phyloP scores from a whole-genome alignment of 352 stramenopile species.

The Blastocystis sp. region DNA sequence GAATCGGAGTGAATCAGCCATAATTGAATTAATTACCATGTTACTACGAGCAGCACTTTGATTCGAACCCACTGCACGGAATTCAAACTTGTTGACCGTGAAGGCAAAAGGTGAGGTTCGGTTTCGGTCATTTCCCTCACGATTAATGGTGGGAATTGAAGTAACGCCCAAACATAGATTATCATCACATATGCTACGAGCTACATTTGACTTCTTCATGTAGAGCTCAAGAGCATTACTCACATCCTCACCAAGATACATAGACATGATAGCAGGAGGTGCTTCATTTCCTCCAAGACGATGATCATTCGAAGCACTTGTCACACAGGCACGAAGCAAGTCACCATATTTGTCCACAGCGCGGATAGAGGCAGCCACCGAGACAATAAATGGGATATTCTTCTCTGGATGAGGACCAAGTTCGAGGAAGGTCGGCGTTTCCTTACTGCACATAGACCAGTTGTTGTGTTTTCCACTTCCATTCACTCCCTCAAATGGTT shows the following conservation, averaged over 20 bases:
- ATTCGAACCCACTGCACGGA: slow-evolving; percentile 80
- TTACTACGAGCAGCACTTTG: slow-evolving; percentile 80
- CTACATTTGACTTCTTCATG: slow-evolving; percentile 75
- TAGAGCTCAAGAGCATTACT: slow-evolving; percentile 75
- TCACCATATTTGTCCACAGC: slow-evolving; percentile 80
- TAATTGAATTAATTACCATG: slow-evolving; percentile 81
- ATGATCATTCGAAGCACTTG: slow-evolving; percentile 81
- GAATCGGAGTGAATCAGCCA: slow-evolving; percentile 78
- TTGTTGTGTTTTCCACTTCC: slow-evolving; percentile 84
- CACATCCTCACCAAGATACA: slow-evolving; percentile 80
- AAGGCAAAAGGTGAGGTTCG: slow-evolving; percentile 84
- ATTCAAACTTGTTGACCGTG: slow-evolving; percentile 80
- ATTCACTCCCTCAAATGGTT: slow-evolving; percentile 83
- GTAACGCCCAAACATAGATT: slow-evolving; percentile 55
- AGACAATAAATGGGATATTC: slow-evolving; percentile 75
- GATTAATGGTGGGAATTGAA: slow-evolving; percentile 60
- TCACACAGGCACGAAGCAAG: slow-evolving; percentile 79
- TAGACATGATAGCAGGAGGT: slow-evolving; percentile 81
- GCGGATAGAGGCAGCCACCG: slow-evolving; percentile 78
- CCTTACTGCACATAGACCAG: slow-evolving; percentile 78
- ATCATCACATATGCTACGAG: slow-evolving; percentile 65
- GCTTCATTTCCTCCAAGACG: slow-evolving; percentile 81
- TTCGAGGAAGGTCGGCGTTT: slow-evolving; percentile 76
- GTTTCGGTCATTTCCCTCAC: slow-evolving; percentile 78
- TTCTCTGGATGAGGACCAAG: slow-evolving; percentile 73